Conservation (phyloP, 805 yeast species). For the Candida coquimbonensis region DNA sequence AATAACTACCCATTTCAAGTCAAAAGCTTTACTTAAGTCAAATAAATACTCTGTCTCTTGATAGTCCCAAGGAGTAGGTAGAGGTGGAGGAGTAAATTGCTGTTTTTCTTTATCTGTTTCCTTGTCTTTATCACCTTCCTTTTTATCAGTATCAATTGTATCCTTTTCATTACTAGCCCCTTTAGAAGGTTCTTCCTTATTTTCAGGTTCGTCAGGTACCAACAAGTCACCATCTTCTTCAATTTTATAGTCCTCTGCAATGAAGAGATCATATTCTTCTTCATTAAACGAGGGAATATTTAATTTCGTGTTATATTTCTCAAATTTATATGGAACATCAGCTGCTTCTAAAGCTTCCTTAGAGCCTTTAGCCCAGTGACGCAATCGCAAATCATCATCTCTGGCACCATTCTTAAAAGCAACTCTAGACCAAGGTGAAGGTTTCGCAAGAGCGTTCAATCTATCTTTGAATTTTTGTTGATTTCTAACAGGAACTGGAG, state of each 20-base stretch:
- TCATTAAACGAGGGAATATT: conserved; percentile 63
- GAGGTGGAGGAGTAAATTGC: conserved; percentile 17
- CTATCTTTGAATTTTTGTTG: conserved; percentile 55
- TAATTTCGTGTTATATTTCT: conserved; percentile 62
- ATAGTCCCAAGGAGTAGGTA: conserved; percentile 48
- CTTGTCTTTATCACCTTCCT: too few species aligned
- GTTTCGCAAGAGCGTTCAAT: conserved; percentile 51
- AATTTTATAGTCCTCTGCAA: conserved; percentile 27
- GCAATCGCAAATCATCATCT: conserved; percentile 42
- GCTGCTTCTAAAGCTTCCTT: conserved; percentile 20
- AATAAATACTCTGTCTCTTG: conserved; percentile 79
- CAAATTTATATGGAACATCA: conserved; percentile 54
- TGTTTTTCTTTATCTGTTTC: conserved; percentile 6
- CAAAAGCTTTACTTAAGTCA: conserved; percentile 51
- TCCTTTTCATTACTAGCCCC: neutral
- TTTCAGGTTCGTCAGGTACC: neutral
- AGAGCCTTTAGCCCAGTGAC: conserved; percentile 86
- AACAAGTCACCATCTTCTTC: conserved; percentile 4
- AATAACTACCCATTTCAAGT: conserved; percentile 55
- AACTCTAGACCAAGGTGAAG: conserved; percentile 77
- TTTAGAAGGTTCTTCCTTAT: neutral
- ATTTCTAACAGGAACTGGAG: conserved; percentile 62
- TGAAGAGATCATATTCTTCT: conserved; percentile 50
- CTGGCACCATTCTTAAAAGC: conserved; percentile 53
- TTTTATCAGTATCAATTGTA: too few species aligned